phyloP scores from a whole-genome alignment of 371 early-diverging fungal genomes.

The Mucor piriformis region DNA sequence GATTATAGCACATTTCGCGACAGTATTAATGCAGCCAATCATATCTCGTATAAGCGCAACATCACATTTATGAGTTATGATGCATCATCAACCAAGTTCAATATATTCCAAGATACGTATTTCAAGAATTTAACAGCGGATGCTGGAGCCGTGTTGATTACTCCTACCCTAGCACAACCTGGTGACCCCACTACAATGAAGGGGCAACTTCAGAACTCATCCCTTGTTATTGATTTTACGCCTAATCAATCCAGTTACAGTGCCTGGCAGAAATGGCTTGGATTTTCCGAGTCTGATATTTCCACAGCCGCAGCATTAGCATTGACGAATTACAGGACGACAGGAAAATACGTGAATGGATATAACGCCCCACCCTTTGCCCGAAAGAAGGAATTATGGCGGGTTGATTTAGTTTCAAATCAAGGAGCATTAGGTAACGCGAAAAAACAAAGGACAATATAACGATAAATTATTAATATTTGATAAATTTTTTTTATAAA shows the following conservation, averaged over 20 bases:
- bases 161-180: slow-evolving; percentile 17
- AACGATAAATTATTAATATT: not conserved
- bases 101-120: slow-evolving; percentile 26
- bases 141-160: slow-evolving; percentile 29
- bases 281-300: slow-evolving; percentile 16
- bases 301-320: slow-evolving; percentile 12
- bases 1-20: slow-evolving; percentile 23
- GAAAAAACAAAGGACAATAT: too few relatives aligned
- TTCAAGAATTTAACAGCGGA: slow-evolving; percentile 32
- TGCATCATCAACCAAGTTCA: slow-evolving; percentile 25
- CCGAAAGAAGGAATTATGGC: slow-evolving; percentile 30
- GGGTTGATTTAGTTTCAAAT: slow-evolving; percentile 30
- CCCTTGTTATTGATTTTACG: slow-evolving; percentile 35
- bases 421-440: slow-evolving; percentile 27
- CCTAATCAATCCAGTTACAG: slow-evolving; percentile 13
- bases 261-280: slow-evolving; percentile 28
- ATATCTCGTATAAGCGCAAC: slow-evolving; percentile 29
- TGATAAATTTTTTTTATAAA: not conserved
- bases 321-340: slow-evolving; percentile 1
- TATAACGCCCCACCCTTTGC: slow-evolving; percentile 37
- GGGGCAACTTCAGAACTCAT: slow-evolving; percentile 31
- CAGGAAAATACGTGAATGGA: slow-evolving; percentile 24
- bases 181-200: slow-evolving; percentile 28
- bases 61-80: slow-evolving; percentile 35
- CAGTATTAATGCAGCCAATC: slow-evolving; percentile 18